Base-by-base conservation (phyloP, 2,329 filamentous ascomycete genomes). In the Fusarium sp. region DNA sequence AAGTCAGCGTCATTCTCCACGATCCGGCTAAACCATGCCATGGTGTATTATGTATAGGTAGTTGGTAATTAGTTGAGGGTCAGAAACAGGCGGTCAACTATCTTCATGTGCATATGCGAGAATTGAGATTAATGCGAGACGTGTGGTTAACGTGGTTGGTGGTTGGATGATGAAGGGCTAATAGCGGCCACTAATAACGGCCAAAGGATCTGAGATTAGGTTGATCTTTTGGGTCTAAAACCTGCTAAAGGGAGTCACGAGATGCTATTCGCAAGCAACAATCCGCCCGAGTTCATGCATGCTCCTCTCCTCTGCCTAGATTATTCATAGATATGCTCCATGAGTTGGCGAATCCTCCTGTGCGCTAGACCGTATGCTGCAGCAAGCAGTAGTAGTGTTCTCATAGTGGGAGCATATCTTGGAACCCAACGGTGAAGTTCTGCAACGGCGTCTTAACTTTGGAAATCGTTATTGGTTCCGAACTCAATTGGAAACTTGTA, bases 221-320 rank as follows among this genome's bases (percentile, higher is more conserved):
- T 61, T 40, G 30, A 38, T 34, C 15, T 36, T 51, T 51, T 51
- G 26, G 65, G n/a, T 31, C 53, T 63, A 70, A 63, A 63, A 23
- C 45, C 57, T 68, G 67, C 58, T 67, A 36, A 45, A 46, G 38
- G 36, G 50, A 57, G 67, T 70, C 67, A 70, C 67, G 67, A 59
- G 67, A 70, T 59, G 59, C 26, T 10, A 47, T 50, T 44, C 38
- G 33, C 49, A 59, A 69, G 56, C 61, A 67, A 49, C 44, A 51
- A 31, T 40, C 44, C 53, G 44, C 45, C 30, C 31, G 41, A 50
- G 33, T 20, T 38, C 54, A 58, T 67, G 66, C 67, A 70, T 54
- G 41, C 38, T 41, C 16, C 16, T 67, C 33, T 34, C 11, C 6
- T 66, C 15, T 45, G 15, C 16, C 34, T 37, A 13, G 12, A n/a